phyloP scores from a whole-genome alignment of 768 basidiomycete genomes.

The Obba rivulosa region DNA sequence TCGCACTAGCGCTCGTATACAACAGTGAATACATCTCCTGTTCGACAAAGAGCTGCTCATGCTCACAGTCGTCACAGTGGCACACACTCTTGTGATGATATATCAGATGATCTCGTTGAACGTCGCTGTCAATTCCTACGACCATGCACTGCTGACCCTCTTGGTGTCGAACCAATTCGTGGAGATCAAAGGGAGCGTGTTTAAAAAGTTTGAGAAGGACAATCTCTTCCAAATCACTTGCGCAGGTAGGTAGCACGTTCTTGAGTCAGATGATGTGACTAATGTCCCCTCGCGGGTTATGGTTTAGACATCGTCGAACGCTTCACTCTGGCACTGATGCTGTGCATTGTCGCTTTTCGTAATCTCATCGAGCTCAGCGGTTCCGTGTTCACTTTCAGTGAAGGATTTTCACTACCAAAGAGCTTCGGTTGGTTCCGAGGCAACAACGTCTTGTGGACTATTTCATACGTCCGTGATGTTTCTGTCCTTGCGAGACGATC shows the following conservation, averaged over 20 bases:
- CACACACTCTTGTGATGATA: conserved; percentile 90
- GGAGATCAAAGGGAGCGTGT: conserved; percentile 98
- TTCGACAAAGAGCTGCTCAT: neutral
- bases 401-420: conserved; percentile 70
- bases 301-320: conserved; percentile 98
- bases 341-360: conserved; percentile 84
- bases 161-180: conserved; percentile 98
- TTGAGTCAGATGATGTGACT: too few relatives aligned
- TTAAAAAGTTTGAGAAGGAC: conserved; percentile 99
- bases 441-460: conserved; percentile 78
- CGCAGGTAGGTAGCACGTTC: conserved; percentile 55
- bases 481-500: neutral
- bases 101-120: conserved; percentile 94
- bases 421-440: conserved; percentile 83
- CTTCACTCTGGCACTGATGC: conserved; percentile 88
- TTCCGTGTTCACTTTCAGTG: conserved; percentile 73
- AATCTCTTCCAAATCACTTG: conserved; percentile 98
- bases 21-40: conserved; percentile 48
- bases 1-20: conserved; percentile 76
- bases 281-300: too few relatives aligned
- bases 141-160: conserved; percentile 89
- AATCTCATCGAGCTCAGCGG: conserved; percentile 94
- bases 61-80: conserved; percentile 41
- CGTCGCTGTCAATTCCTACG: conserved; percentile 97
- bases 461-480: conserved; percentile 70